Evolutionary conservation across 106 monocot genomes (phyloP), one percentile per base, ranked within the genome.

Genomic region (Dioscorea alata): DNA sequence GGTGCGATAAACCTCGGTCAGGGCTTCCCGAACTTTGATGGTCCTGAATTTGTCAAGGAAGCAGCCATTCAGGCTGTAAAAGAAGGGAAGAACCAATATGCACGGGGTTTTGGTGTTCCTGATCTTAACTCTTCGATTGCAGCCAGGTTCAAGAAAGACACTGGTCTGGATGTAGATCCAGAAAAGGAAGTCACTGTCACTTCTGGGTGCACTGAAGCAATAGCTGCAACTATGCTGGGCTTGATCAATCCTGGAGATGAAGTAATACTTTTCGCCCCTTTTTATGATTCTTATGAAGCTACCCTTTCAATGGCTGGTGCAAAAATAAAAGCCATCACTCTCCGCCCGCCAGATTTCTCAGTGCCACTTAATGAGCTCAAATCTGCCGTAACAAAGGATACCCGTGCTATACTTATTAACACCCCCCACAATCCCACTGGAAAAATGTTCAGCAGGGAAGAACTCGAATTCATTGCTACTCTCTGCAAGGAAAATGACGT

Each of bases 371-470:
- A 80, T 61, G 89, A 90, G 80, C 77, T 99, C 15, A 87, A 82
- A 48, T 71, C 84, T 23, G 68, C 74, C 8, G 72, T 99, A 61
- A 76, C 89, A 16, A 83, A 70, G 23, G 79, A 75, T 31, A 99
- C 89, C 8, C 84, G 89, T 57, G 97, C 97, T 5, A 79, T 99
- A 68, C 70, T 99, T 59, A 79, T 99, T 49, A 99, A 99, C 66
- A 92, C 92, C 8, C 97, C 97, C 16, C 92, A 99, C 70, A 99
- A 99, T 73, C 97, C 97, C 12, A 99, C 97, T 23, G 92, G 97
- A 16, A 99, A 99, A 72, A 90, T 99, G 92, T 85, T 99, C 73
- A 83, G 82, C 25, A 72, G 74, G 60, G 80, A 75, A 24, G 97
- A 99, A 72, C 82, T 99, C 23, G 84, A 92, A 56, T 42, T 69